A percentile compares a stretch with the other conserved stretches of the same genome.
Evolutionary conservation across 2,329 filamentous ascomycete genomes (phyloP).

Genomic region (Colletotrichum zoysiae): DNA sequence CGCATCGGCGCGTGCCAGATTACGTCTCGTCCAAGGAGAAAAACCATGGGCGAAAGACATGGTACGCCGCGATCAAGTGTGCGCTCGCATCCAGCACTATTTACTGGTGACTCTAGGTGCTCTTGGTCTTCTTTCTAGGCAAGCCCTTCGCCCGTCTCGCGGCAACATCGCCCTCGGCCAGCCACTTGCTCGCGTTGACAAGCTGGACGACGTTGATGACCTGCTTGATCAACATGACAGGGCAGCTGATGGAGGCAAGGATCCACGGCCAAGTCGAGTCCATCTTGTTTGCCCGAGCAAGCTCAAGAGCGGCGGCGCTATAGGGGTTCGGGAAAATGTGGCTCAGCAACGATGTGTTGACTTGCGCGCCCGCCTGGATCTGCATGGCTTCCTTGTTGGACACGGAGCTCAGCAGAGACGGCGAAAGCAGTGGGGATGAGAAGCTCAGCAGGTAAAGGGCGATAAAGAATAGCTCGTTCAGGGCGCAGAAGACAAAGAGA

Average conservation of each 20-base stretch:
- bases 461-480: constrained; percentile 99
- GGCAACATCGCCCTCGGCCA: constrained; percentile 89
- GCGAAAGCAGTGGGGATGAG: constrained; percentile 89
- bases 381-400: constrained; percentile 64
- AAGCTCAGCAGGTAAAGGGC: constrained; percentile 98
- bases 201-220: constrained; percentile 94
- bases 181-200: constrained; percentile 90
- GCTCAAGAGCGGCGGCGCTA: constrained; percentile 91
- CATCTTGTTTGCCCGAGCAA: constrained; percentile 95
- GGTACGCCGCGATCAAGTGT: not conserved
- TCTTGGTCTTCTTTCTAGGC: constrained; percentile 57
- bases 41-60: not conserved
- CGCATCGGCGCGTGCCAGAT: not conserved
- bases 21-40: not conserved
- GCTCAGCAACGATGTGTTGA: constrained; percentile 76
- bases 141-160: constrained; percentile 68
- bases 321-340: constrained; percentile 90
- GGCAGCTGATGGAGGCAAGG: constrained; percentile 82
- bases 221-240: constrained; percentile 93
- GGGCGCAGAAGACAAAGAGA: constrained; percentile 87
- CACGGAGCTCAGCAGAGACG: constrained; percentile 78
- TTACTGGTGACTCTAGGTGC: constrained; percentile 9
- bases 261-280: constrained; percentile 77
- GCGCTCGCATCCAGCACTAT: not conserved
- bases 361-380: constrained; percentile 75